Evolutionary conservation across 2,329 filamentous ascomycete species (phyloP).

Genomic region (Colletotrichum chlorophyti): DNA sequence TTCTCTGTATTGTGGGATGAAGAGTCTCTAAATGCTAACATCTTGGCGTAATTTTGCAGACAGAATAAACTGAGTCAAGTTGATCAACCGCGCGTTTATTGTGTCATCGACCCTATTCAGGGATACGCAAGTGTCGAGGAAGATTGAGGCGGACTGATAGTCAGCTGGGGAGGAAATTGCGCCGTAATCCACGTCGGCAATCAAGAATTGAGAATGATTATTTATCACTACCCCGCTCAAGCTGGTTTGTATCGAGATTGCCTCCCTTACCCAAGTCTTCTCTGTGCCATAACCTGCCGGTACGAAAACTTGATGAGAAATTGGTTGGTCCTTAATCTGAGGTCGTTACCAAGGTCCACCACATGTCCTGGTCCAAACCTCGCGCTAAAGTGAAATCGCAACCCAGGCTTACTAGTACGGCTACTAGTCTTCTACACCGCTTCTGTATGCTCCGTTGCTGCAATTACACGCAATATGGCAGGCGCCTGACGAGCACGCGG

Average conservation of each 20-base stretch:
- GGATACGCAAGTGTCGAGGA: too few species aligned
- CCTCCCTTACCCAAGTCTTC: conserved; percentile 53
- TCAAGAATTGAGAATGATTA: conserved; percentile 51
- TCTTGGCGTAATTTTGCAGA: too few species aligned
- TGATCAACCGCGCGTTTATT: too few species aligned
- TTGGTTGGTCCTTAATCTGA: conserved; percentile 4
- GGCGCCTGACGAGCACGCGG: conserved; percentile 49
- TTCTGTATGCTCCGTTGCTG: conserved; percentile 55
- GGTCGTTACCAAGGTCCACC: not conserved
- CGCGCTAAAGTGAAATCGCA: conserved; percentile 7
- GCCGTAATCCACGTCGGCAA: conserved; percentile 55
- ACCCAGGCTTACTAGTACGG: conserved; percentile 56
- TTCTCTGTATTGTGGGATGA: too few species aligned
- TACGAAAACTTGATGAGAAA: conserved; percentile 57
- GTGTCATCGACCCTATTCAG: too few species aligned
- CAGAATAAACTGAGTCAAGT: too few species aligned
- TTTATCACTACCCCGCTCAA: conserved; percentile 52
- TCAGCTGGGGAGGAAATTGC: conserved; percentile 56
- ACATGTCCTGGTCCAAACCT: conserved; percentile 2
- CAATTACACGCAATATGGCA: conserved; percentile 51
- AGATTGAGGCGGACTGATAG: too few species aligned
- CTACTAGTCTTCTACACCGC: conserved; percentile 60
- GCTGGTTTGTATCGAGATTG: conserved; percentile 53
- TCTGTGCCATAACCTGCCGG: conserved; percentile 57
- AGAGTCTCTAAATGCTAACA: too few species aligned